These are phyloP conservation scores for Populus hybrid DNA, from an alignment of 441 rosid genomes.

Conservation along the genomic window DNA sequence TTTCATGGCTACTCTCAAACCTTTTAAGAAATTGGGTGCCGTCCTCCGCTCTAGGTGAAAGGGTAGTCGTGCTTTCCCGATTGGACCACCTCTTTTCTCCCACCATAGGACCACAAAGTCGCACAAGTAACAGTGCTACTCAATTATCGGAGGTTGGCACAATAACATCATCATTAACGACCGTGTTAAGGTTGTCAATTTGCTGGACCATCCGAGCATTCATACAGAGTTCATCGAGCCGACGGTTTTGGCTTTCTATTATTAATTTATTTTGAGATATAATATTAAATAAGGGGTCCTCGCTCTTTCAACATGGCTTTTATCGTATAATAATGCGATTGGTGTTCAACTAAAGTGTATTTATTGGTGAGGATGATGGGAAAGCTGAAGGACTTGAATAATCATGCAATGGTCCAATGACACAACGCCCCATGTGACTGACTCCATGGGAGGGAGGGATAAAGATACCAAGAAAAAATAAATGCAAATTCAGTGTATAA, in stretches of 20 bases:
- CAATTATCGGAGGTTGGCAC: not conserved
- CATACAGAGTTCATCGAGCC: not conserved
- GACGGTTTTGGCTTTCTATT: not conserved
- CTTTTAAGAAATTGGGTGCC: not conserved
- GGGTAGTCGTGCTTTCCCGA: not conserved
- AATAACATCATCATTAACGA: not conserved
- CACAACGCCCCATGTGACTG: slow-evolving; percentile 55
- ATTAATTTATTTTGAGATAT: not conserved
- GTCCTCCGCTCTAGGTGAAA: not conserved
- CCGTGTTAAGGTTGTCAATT: not conserved
- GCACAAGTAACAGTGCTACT: not conserved
- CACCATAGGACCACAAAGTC: slow-evolving; percentile 6
- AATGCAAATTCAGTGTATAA: slow-evolving; percentile 28
- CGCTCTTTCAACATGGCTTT: slow-evolving; percentile 26
- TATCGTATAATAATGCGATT: slow-evolving; percentile 16
- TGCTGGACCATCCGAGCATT: not conserved
- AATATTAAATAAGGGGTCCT: not conserved
- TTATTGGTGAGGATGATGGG: slow-evolving; percentile 21
- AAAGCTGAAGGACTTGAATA: slow-evolving; percentile 23
- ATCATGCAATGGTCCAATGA: slow-evolving; percentile 42
- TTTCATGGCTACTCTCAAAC: not conserved
- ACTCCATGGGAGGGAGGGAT: slow-evolving; percentile 30
- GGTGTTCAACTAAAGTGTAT: not conserved
- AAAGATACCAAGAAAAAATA: slow-evolving; percentile 9
- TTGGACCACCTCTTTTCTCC: slow-evolving; percentile 18